Percentiles rank a stretch among this genome's conserved stretches.
Conservation (phyloP, 306 rosid genomes). For the Dalbergia cochinchinensis region DNA sequence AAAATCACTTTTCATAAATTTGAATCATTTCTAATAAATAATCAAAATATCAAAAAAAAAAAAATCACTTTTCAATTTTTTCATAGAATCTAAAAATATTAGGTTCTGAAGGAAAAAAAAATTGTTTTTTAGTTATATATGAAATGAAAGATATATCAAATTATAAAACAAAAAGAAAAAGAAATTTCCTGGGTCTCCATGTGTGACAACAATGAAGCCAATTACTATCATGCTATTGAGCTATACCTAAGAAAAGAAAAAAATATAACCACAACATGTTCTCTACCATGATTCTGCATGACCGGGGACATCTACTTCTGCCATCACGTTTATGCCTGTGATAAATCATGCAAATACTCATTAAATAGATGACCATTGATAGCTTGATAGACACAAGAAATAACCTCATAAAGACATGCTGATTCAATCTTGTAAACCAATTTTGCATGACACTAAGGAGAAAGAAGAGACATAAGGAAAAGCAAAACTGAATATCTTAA, state of each 20-base stretch:
- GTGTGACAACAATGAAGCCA: conserved; percentile 22
- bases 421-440: conserved; percentile 11
- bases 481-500: conserved; percentile 31
- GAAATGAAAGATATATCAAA: too few relatives aligned
- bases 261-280: conserved; percentile 26
- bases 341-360: conserved; percentile 46
- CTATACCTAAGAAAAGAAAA: neutral
- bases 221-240: conserved; percentile 3
- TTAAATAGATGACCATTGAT: conserved; percentile 7
- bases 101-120: neutral
- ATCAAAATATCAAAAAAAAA: too few relatives aligned
- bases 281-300: conserved; percentile 93
- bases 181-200: neutral
- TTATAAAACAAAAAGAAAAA: too few relatives aligned
- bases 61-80: too few relatives aligned
- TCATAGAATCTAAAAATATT: too few relatives aligned
- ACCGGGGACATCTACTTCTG: conserved; percentile 96
- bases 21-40: too few relatives aligned
- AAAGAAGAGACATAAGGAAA: conserved; percentile 18
- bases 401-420: conserved; percentile 25
- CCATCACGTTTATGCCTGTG: conserved; percentile 92
- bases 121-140: neutral
- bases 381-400: conserved; percentile 23
- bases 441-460: conserved; percentile 32
- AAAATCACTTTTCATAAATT: too few relatives aligned